phyloP scores from a whole-genome alignment of 179 eudicot genomes.

The Pouteria campechiana region DNA sequence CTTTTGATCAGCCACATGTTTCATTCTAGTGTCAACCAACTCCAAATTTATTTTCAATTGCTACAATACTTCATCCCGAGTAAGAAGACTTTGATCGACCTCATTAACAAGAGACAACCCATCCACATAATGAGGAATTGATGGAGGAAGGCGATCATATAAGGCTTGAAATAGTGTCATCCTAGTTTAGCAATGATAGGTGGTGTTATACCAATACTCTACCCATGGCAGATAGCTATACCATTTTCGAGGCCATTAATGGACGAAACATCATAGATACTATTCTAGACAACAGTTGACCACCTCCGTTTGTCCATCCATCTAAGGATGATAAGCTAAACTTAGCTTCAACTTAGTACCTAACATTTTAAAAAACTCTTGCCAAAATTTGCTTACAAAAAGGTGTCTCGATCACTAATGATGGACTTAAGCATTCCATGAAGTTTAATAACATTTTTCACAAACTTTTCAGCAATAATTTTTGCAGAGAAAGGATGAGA shows the following conservation, averaged over 20 bases:
- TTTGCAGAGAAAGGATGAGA: background rate
- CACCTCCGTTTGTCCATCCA: conserved; percentile 1
- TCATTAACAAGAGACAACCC: too few relatives aligned
- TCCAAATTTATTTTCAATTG: background rate
- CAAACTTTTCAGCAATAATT: background rate
- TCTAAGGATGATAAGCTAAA: conserved; percentile 1
- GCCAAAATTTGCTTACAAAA: background rate
- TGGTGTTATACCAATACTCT: conserved; percentile 3
- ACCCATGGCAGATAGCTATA: background rate
- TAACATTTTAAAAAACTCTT: background rate
- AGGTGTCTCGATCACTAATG: background rate
- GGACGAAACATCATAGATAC: background rate
- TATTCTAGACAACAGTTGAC: background rate
- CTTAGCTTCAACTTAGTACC: background rate
- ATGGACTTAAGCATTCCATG: background rate
- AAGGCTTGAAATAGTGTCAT: background rate
- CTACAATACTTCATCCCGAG: background rate
- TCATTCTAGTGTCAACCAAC: background rate
- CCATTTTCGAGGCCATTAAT: background rate
- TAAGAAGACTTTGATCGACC: background rate
- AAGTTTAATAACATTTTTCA: background rate
- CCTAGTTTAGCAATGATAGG: background rate
- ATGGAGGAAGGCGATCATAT: background rate
- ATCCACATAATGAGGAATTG: too few relatives aligned
- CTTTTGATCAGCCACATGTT: background rate